Evolutionary conservation across 129 eudicot genomes (phyloP), one percentile per base, ranked within the genome.

Genomic region (Arctium lappa): DNA sequence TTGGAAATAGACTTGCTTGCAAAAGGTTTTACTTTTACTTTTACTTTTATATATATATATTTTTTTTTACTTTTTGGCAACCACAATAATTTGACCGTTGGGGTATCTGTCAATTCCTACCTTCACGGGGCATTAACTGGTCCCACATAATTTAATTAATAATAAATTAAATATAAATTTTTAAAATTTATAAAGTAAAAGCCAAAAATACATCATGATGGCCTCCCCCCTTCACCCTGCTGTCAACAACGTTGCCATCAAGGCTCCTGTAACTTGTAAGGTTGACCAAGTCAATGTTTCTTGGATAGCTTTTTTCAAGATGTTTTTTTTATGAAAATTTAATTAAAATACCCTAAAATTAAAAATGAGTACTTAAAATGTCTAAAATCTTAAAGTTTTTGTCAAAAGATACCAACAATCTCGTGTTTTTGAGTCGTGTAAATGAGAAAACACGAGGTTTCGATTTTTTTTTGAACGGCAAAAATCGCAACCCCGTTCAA

Each of bases 31-130:
- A 15, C 65, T 53, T 53, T 53, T 53, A 53, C 65, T 53, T 53
- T 53, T 53, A 15, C 1, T 15, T 34, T n/a, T n/a, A n/a, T n/a
- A n/a, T 22, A 22, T 22, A 22, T 22, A 34, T 8, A 1, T 18
- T 72, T 40, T 1, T 0, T 18, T 72, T 40, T 39, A 8, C 77
- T 73, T 73, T 78, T 78, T 29, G 74, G 60, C 79, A 83, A 83
- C 86, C 42, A 83, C 83, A 71, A 83, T 83, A 50, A 83, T 83
- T 83, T 78, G 86, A 83, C 86, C 86, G 79, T 78, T 78, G 50
- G 37, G 79, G 79, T 60, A 37, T 79, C 34, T 76, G 73, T 77
- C 82, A 53, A 50, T 83, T 83, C 86, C 82, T 71, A 83, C 39
- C 82, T 83, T 83, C 82, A 83, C 78, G 86, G 84, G 78, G 15